Percentiles rank a stretch among this genome's conserved stretches.
These are phyloP conservation scores for Agrocybe chaxingu DNA, from an alignment of 768 basidiomycete genomes.

Conservation along the genomic window DNA sequence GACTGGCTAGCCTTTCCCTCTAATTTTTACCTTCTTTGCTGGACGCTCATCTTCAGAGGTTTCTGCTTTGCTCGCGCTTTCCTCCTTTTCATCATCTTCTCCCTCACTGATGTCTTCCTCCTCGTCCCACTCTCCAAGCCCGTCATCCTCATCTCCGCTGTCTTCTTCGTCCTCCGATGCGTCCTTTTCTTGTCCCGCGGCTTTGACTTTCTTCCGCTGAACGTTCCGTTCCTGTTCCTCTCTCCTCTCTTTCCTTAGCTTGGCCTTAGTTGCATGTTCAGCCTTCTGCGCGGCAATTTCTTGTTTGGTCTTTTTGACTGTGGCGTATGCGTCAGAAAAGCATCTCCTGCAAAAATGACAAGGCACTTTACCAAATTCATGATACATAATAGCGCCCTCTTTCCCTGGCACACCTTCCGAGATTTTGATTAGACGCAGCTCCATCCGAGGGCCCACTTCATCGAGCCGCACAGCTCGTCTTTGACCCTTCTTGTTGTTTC, in stretches of 20 bases:
- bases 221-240: slow-evolving; percentile 94
- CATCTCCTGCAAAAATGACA: slow-evolving; percentile 1
- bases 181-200: slow-evolving; percentile 21
- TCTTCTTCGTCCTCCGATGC: slow-evolving; percentile 29
- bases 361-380: slow-evolving; percentile 79
- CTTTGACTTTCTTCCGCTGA: slow-evolving; percentile 64
- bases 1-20: slow-evolving; percentile 38
- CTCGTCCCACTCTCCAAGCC: slow-evolving; percentile 45
- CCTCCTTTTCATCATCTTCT: slow-evolving; percentile 39
- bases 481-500: slow-evolving; percentile 91
- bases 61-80: slow-evolving; percentile 35
- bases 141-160: slow-evolving; percentile 30
- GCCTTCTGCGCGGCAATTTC: slow-evolving; percentile 65
- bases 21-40: slow-evolving; percentile 52
- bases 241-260: slow-evolving; percentile 69
- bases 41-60: slow-evolving; percentile 51
- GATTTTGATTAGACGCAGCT: slow-evolving; percentile 89
- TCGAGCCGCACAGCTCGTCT: slow-evolving; percentile 88
- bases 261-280: slow-evolving; percentile 75
- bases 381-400: slow-evolving; percentile 91
- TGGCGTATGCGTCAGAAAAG: slow-evolving; percentile 4
- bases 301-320: slow-evolving; percentile 89
- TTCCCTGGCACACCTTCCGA: slow-evolving; percentile 91
- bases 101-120: slow-evolving; percentile 65
- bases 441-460: slow-evolving; percentile 95